Evolutionary conservation across 768 basidiomycete species (phyloP), one percentile per base, ranked within the genome.

Genomic region (Termitomyces bulborhizus): DNA sequence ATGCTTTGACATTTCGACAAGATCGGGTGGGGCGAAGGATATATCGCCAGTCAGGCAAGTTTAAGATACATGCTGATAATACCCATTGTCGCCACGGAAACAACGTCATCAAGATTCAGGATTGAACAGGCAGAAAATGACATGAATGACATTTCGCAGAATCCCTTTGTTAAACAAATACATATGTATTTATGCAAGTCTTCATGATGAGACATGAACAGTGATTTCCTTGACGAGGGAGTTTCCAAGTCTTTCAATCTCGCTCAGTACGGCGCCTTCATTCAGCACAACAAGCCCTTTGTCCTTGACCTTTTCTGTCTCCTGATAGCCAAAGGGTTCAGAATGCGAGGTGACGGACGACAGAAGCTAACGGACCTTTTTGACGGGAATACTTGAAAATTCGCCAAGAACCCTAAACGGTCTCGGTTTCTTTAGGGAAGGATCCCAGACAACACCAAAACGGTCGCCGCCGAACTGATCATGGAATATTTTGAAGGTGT

Each of bases 401-500:
- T 88, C 88, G 26, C 88, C 84, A 44, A 94, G 74, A 6, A 93
- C 90, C 57, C 88, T 83, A 75, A 95, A 93, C 4, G 84, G 76
- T 45, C 86, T 73, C 1, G 82, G 69, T 26, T 77, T 71, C 54
- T 78, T 79, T 34, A 91, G 70, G 13, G 74, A 75, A 6, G 91
- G 87, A 62, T 95, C 90, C 92, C 93, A 98, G 1, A 97, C 85
- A 0, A 79, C 85, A 6, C 91, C 94, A 50, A 94, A 86, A 34
- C 75, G 73, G 54, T 81, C 75, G 0, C 94, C 93, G 12, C 97
- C 97, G 34, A 84, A 77, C 0, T 81, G 73, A 60, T 98, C 95
- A 62, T 83, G 82, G 76, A 98, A 99, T 39, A 96, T 76, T 55
- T 89, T 81, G 59, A 90, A 79, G 0, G 86, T 86, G 57, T 91